Evolutionary conservation across 352 stramenopile genomes (phyloP).

Genomic region (Phytophthora pinifolia): DNA sequence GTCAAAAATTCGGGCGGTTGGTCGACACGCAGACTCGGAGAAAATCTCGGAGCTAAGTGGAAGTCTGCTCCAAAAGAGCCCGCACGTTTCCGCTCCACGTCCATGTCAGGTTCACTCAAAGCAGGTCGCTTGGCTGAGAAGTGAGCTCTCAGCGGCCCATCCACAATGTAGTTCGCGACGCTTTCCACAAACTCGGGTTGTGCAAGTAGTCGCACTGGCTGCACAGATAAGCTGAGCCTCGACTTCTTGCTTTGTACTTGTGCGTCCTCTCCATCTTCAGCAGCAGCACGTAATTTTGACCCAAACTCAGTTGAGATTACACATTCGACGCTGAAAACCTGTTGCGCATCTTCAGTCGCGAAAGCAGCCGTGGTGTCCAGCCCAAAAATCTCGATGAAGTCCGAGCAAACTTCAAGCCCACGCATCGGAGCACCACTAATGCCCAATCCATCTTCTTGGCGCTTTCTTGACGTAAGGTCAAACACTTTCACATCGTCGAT

Average conservation of each 20-base stretch:
- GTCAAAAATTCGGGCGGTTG: slow-evolving; percentile 32
- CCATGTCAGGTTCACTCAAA: slow-evolving; percentile 12
- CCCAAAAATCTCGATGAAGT: slow-evolving; percentile 61
- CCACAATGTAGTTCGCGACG: slow-evolving; percentile 53
- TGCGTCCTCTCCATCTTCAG: slow-evolving; percentile 3
- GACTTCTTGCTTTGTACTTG: slow-evolving; percentile 29
- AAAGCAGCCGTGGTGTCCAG: slow-evolving; percentile 33
- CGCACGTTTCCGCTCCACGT: slow-evolving; percentile 14
- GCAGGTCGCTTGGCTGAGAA: slow-evolving; percentile 30
- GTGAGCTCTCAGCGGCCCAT: slow-evolving; percentile 52
- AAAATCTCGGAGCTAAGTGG: slow-evolving; percentile 21
- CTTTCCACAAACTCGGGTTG: slow-evolving; percentile 66
- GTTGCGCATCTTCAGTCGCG: slow-evolving; percentile 18
- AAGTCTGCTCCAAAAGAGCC: slow-evolving; percentile 25
- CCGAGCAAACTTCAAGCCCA: slow-evolving; percentile 18
- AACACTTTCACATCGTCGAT: slow-evolving; percentile 76
- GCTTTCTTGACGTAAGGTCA: slow-evolving; percentile 51
- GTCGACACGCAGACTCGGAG: slow-evolving; percentile 18
- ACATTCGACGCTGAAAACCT: slow-evolving; percentile 51
- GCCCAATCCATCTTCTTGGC: slow-evolving; percentile 26
- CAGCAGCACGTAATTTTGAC: not conserved
- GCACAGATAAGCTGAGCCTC: slow-evolving; percentile 39
- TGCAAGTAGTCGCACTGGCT: slow-evolving; percentile 56
- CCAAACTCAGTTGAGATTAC: slow-evolving; percentile 29
- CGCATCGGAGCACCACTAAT: slow-evolving; percentile 18